phyloP scores from a whole-genome alignment of 2,329 filamentous ascomycete species.

The Claviceps spartinae region DNA sequence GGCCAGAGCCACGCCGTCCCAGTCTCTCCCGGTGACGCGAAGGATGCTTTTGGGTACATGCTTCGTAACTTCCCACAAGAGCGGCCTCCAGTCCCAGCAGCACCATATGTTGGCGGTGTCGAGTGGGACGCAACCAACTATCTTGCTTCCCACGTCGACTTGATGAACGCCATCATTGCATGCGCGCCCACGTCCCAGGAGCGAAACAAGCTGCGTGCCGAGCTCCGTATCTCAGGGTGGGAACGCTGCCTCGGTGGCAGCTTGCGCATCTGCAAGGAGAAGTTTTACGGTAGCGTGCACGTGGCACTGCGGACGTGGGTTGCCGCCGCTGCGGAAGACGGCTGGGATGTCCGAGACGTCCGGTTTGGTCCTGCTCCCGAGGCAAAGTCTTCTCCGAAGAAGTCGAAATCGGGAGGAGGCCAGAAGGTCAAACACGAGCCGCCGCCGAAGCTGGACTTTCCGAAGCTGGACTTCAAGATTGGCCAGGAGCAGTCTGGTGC shows the following conservation, averaged over 20 bases:
- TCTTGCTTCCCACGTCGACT: constrained; percentile 78
- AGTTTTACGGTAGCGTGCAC: constrained; percentile 89
- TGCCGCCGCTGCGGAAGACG: constrained; percentile 71
- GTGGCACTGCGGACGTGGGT: constrained; percentile 84
- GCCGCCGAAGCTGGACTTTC: constrained; percentile 48
- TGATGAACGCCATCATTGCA: constrained; percentile 81
- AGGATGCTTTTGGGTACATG: constrained; percentile 46
- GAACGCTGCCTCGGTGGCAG: constrained; percentile 80
- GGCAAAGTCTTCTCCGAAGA: constrained; percentile 17
- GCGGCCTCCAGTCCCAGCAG: constrained; percentile 79
- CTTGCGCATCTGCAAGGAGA: constrained; percentile 87
- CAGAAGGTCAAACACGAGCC: constrained; percentile 37
- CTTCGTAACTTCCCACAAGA: constrained; percentile 67
- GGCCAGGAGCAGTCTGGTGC: constrained; percentile 17
- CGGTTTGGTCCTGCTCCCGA: constrained; percentile 49
- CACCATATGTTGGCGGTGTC: constrained; percentile 90
- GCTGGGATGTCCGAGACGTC: constrained; percentile 73
- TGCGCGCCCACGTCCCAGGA: constrained; percentile 56
- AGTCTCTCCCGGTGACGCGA: constrained; percentile 8
- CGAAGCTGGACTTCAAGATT: constrained; percentile 37
- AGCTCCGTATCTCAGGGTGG: constrained; percentile 73
- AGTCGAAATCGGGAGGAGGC: constrained; percentile 17
- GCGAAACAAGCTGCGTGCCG: constrained; percentile 65
- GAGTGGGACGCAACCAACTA: constrained; percentile 99
- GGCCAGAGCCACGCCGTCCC: not conserved